Base-by-base conservation (phyloP, 768 basidiomycete genomes). In the Rhodotorula sphaerocarpa region DNA sequence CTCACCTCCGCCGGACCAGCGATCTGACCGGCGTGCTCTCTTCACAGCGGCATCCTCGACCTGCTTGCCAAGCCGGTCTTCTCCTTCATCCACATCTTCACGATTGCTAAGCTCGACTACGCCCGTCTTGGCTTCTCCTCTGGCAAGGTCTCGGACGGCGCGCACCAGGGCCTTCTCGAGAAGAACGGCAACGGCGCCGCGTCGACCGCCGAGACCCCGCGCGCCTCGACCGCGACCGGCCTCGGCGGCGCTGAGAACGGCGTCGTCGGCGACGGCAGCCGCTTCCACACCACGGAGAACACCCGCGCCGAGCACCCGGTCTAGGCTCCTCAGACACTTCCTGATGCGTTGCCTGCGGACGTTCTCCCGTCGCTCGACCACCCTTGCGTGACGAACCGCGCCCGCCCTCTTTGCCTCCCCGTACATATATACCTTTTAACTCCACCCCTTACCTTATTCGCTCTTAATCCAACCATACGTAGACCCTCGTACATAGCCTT, bases 41-140 rank as follows among this genome's bases (percentile, higher is more conserved):
- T n/a, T n/a, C 33, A 16, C 61, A 63, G 62, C 73, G 82, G 81
- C 52, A 75, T 82, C 59, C 76, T 77, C 43, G 77, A 77, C 57
- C 43, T 77, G 41, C 65, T 75, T 64, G 74, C 75, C 70, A 75
- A 75, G 65, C 75, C 75, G 39, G 73, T 76, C 60, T 76, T 75
- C 72, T 65, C 61, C 61, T 46, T 74, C 57, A 58, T 70, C 63
- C 76, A 77, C 72, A 58, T 76, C 31, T 70, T 55, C 52, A 47
- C 60, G 39, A 62, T 77, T 42, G 73, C 72, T 61, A 65, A 58
- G 31, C 66, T 74, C 61, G 77, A 77, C 66, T 73, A 75, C 62
- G 66, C 71, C 54, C 61, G 61, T 43, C 58, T 67, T 44, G 61
- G 61, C 36, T 39, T 67, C 20, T 50, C 57, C 33, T 58, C 57